Base-by-base conservation (phyloP, 257 asterid species). In the Scutellaria galericulata region DNA sequence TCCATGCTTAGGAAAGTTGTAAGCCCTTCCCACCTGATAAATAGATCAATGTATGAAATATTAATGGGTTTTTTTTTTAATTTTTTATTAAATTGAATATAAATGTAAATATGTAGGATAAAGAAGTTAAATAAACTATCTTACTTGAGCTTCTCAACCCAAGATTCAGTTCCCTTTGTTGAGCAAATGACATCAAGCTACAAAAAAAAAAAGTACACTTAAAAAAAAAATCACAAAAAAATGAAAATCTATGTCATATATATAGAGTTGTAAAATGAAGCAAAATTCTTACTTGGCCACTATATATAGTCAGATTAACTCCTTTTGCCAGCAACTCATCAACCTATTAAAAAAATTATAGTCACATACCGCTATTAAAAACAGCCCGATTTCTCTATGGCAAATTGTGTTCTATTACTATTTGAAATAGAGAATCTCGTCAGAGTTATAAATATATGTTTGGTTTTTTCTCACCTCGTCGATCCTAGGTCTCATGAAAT, bases 131-230 rank as follows among this genome's bases (percentile, higher is more conserved):
- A 31, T 31, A 31, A 31, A 31, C 37, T 31, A 31, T 31, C 90
- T 87, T 85, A 93, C 98, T 91, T 88, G 77, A 93, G 97, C 81
- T 93, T 91, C 55, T 81, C 81, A 41, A 95, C 86, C 98, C 99
- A 95, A 54, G 96, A 92, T 71, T 88, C 97, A 59, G 98, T 90
- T 79, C 98, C 99, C 68, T 74, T 88, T 35, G 98, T 87, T 14
- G 99, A 82, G 73, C 99, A 95, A 40, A 95, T 95, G 58, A 94
- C 87, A 56, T 95, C 99, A 58, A 57, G 64, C 64, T 57, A 31
- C 11, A 57, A 57, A 57, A 9, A 56, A 22, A 2, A 4, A 1
- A 44, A 5, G 11, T 10, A 12, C 12, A 24, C n/a, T 24, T 22
- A 2, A 31, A 35, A 60, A 18, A 47, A 7, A 5, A 37, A 5